Percentiles rank a stretch among this genome's conserved stretches.
These are phyloP conservation scores for Microascus cirrosus DNA, from an alignment of 2,329 filamentous ascomycete species.

Conservation along the genomic window DNA sequence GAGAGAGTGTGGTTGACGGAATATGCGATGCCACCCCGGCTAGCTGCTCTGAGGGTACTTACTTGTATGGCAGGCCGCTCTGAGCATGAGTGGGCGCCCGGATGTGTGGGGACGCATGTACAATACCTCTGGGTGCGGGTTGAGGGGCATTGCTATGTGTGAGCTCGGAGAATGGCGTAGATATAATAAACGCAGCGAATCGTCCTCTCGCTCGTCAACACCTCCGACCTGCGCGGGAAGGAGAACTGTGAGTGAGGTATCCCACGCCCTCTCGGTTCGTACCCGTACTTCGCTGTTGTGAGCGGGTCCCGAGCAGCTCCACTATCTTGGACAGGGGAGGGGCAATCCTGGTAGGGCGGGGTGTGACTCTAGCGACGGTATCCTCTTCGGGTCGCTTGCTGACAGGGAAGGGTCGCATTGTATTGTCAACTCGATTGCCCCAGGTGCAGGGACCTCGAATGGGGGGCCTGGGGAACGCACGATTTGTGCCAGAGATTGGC, in stretches of 20 bases:
- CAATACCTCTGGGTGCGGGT: neutral
- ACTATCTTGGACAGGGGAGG: neutral
- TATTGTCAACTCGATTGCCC: conserved; percentile 1
- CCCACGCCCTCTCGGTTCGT: neutral
- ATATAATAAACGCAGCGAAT: neutral
- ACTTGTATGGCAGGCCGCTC: neutral
- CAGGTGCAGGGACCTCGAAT: neutral
- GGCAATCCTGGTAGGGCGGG: neutral
- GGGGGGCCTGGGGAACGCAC: neutral
- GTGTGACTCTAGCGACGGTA: neutral
- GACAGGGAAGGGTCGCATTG: conserved; percentile 4
- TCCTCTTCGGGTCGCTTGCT: conserved; percentile 3
- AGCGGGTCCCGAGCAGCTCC: neutral
- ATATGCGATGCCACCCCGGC: neutral
- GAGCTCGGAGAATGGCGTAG: neutral
- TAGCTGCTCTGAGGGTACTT: neutral
- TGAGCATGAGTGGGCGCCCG: neutral
- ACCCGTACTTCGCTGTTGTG: neutral
- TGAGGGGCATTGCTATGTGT: neutral
- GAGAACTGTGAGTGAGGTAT: neutral
- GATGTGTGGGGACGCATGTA: neutral
- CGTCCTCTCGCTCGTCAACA: neutral
- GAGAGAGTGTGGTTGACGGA: neutral
- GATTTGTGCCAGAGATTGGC: neutral
- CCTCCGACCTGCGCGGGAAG: neutral